Conservation (phyloP, 768 basidiomycete species). For the Rhizopogon vinicolor region DNA sequence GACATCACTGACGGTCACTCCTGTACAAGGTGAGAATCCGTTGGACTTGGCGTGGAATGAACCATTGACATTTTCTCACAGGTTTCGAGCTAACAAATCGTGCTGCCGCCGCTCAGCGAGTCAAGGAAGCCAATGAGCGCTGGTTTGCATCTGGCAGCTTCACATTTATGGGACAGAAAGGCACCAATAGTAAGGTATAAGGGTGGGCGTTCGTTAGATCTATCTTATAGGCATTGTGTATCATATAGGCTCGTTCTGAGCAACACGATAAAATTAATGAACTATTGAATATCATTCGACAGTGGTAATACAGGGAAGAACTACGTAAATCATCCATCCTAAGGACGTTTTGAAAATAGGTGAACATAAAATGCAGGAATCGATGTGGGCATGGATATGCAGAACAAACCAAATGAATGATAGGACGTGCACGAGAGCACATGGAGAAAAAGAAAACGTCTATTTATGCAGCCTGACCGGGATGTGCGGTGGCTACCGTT, state of each 20-base stretch:
- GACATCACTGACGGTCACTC: constrained; percentile 91
- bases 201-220: background rate
- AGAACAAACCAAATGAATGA: background rate
- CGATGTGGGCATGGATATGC: background rate
- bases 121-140: constrained; percentile 93
- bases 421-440: background rate
- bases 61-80: constrained; percentile 25
- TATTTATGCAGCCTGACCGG: constrained; percentile 30
- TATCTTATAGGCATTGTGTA: background rate
- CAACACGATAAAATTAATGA: background rate
- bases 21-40: constrained; percentile 73
- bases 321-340: background rate
- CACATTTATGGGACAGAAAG: constrained; percentile 67
- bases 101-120: constrained; percentile 75
- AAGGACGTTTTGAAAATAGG: constrained; percentile 10
- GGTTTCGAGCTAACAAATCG: constrained; percentile 96
- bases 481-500: constrained; percentile 48
- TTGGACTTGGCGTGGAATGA: background rate
- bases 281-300: background rate
- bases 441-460: background rate
- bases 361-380: constrained; percentile 15
- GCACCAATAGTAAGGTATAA: constrained; percentile 23
- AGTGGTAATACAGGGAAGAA: constrained; percentile 3
- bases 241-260: background rate
- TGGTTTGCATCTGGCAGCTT: constrained; percentile 92